Base-by-base conservation (phyloP, 2,329 filamentous ascomycete genomes). In the Neobulgaria alba region DNA sequence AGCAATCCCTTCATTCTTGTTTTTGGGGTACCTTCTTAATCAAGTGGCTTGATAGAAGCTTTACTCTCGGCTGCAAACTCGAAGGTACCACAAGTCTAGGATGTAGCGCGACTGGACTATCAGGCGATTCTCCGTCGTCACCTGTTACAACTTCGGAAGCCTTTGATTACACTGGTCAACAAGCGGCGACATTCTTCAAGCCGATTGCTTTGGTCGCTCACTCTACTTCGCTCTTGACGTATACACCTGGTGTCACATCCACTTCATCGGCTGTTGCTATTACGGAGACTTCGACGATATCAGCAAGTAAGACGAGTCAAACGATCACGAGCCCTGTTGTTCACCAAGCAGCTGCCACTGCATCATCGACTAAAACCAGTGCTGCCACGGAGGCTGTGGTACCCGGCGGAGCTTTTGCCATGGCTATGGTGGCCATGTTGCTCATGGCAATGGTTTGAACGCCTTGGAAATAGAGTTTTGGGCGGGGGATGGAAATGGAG, bases 121-220 rank as follows among this genome's bases (percentile, higher is more conserved):
- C 39, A 4, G 12, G 33, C 15, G 36, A 46, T 16, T 33, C 40
- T 2, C 21, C 38, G 10, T 20, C 26, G 4, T n/a, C 17, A 4
- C 29, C 38, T 1, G 35, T 45, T 3, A 42, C 39, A 7, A 37
- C 42, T 2, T 36, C 39, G 14, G 15, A 33, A 14, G 20, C 36
- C 4, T 33, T 41, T 18, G 43, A 35, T 1, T 37, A 41, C 18
- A 49, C 43, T 1, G 45, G 40, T 7, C 29, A 30, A 8, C 20
- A 29, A 7, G 47, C 47, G n/a, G 34, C 37, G 1, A 38, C 45
- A 0, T 44, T 42, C 17, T 49, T 51, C 29, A 43, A 40, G 3
- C 18, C 26, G 15, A 38, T 51, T 14, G 21, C 33, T 3, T 9
- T 51, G 8, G 41, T 41, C 5, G 34, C 40, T 3, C 36, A 43